Evolutionary conservation across 306 rosid genomes (phyloP).

Genomic region (Sechiopsis laciniata): DNA sequence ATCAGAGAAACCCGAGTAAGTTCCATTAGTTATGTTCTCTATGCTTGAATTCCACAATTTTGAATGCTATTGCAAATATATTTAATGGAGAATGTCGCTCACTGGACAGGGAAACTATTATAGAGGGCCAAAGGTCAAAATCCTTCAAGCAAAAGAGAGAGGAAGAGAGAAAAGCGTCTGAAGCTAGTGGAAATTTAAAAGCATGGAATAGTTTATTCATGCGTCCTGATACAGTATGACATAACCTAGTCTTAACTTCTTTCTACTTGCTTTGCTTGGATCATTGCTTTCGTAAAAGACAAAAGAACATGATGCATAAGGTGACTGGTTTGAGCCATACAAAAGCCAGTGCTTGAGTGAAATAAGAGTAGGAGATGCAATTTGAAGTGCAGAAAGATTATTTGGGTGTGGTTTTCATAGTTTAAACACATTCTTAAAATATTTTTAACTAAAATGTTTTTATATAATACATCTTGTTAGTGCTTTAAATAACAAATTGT

Average conservation of each 20-base stretch:
- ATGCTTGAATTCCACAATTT: not conserved
- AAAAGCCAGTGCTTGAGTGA: not conserved
- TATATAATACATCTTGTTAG: not conserved
- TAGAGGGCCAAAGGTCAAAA: conserved; percentile 42
- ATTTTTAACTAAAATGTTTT: not conserved
- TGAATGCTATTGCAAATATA: not conserved
- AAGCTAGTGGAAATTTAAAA: conserved; percentile 84
- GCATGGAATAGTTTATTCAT: conserved; percentile 94
- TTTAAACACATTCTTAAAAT: not conserved
- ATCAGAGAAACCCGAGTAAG: conserved; percentile 59
- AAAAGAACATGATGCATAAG: not conserved
- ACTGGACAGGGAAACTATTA: conserved; percentile 41
- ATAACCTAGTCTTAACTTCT: conserved; percentile 15
- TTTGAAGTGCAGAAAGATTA: not conserved
- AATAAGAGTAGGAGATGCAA: not conserved
- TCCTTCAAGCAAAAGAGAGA: conserved; percentile 61
- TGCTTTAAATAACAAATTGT: not conserved
- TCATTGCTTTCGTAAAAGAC: not conserved
- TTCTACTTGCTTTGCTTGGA: conserved; percentile 14
- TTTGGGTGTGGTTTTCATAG: not conserved
- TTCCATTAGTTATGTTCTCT: not conserved
- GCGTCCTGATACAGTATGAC: conserved; percentile 82
- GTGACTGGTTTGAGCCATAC: not conserved
- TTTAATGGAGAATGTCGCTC: conserved; percentile 23
- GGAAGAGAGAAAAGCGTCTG: conserved; percentile 71